Percentiles rank a stretch among this genome's conserved stretches.
Conservation (phyloP, 768 basidiomycete genomes). For the Amanita pseudoporphyria region DNA sequence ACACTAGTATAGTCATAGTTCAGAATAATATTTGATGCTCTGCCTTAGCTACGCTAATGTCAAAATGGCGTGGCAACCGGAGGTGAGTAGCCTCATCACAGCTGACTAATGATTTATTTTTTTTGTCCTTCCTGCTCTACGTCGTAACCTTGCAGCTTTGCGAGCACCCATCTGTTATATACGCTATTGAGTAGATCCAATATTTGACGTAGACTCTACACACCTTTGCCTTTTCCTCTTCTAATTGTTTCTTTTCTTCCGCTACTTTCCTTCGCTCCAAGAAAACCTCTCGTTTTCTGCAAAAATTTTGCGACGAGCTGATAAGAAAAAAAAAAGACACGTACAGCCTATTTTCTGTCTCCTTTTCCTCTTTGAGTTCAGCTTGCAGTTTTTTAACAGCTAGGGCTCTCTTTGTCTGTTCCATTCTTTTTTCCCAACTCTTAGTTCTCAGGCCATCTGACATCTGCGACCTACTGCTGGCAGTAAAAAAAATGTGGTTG, state of each 20-base stretch:
- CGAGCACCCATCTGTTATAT: slow-evolving; percentile 63
- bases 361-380: slow-evolving; percentile 72
- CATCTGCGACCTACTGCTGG: slow-evolving; percentile 55
- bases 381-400: slow-evolving; percentile 67
- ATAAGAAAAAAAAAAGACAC: slow-evolving; percentile 10
- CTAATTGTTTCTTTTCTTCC: slow-evolving; percentile 60
- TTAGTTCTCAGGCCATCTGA: slow-evolving; percentile 56
- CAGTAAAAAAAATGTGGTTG: slow-evolving; percentile 10
- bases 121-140: slow-evolving; percentile 67
- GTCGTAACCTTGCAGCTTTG: slow-evolving; percentile 63
- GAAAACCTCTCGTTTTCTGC: slow-evolving; percentile 58
- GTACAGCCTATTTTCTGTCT: slow-evolving; percentile 54
- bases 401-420: slow-evolving; percentile 50
- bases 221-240: slow-evolving; percentile 59
- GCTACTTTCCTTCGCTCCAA: slow-evolving; percentile 61
- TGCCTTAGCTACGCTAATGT: too few relatives aligned
- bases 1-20: slow-evolving; percentile 10
- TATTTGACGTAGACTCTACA: slow-evolving; percentile 8
- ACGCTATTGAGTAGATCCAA: slow-evolving; percentile 2
- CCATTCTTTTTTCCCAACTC: slow-evolving; percentile 61
- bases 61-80: too few relatives aligned
- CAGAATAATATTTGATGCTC: too few relatives aligned
- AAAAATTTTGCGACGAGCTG: slow-evolving; percentile 2
- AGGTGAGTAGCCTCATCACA: too few relatives aligned
- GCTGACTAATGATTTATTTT: slow-evolving; percentile 70